Evolutionary conservation across 352 stramenopile genomes (phyloP), one percentile per base, ranked within the genome.

Genomic region (Phytophthora pini): DNA sequence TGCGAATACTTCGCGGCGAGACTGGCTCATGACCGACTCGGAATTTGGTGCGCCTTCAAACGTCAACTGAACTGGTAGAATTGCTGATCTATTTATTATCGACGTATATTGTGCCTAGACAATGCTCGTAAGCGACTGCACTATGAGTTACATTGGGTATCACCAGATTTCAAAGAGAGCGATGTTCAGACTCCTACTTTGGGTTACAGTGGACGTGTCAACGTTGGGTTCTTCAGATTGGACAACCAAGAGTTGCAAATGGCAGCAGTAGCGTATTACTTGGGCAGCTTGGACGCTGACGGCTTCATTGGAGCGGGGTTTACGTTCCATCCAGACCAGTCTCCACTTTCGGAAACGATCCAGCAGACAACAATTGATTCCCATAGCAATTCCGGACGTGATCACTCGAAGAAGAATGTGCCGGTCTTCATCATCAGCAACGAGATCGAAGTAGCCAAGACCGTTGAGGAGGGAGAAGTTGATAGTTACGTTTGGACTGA

Each of bases 241-340:
- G 55, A 60, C 20, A 75, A 80, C 24, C 78, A 91, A 40, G 65
- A 66, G 36, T 69, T 84, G 51, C 75, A 65, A 11, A 73, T 82
- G 4, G 61, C 61, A 1, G 74, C 80, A 15, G 65, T 89, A 26
- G 70, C 79, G 29, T 84, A 79, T 50, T 87, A 88, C 56, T 61
- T 91, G 34, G 80, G 76, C 15, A 76, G 77, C 24, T 65, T 76
- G 1, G 53, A 70, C 3, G 77, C 79, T 5, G 71, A 68, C 38
- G 80, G 82, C 0, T 92, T 92, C 57, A 74, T 92, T 44, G 80
- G 82, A 10, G 56, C 85, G 20, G 75, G 82, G 1, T 82, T 84
- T 45, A 67, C 71, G 8, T 80, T 75, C 24, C 69, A 70, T 13
- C 56, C 63, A 1, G 34, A 56, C 4, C 49, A 67, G 11, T 84